Evolutionary conservation across 1,284 basidiomycete species (phyloP).

Genomic region (Boletus semigastroideus): DNA sequence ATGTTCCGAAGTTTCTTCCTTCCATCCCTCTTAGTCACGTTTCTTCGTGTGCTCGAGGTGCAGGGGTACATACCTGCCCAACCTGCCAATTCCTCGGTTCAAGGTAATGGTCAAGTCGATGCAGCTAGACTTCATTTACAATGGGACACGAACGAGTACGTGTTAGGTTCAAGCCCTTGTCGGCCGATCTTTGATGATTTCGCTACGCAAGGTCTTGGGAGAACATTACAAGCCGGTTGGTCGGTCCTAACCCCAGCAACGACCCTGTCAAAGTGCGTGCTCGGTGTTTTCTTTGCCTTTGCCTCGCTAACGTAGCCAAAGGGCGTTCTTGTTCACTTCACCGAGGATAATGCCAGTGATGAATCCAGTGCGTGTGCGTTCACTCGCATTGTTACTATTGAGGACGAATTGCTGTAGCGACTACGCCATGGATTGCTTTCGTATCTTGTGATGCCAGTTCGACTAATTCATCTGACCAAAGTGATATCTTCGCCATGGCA

Average conservation of each 20-base stretch:
- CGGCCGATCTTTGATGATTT: slow-evolving; percentile 8
- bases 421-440: slow-evolving; percentile 87
- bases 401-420: slow-evolving; percentile 41
- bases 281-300: not conserved
- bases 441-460: slow-evolving; percentile 79
- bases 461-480: slow-evolving; percentile 53
- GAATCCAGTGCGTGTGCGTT: slow-evolving; percentile 35
- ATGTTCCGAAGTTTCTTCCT: not conserved
- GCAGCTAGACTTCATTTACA: slow-evolving; percentile 57
- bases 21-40: slow-evolving; percentile 10
- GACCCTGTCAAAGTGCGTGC: slow-evolving; percentile 53
- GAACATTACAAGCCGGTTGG: slow-evolving; percentile 59
- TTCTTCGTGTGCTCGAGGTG: slow-evolving; percentile 10
- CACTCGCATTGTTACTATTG: slow-evolving; percentile 6
- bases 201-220: slow-evolving; percentile 43
- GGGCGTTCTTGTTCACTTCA: slow-evolving; percentile 80
- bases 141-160: slow-evolving; percentile 59
- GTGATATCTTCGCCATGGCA: slow-evolving; percentile 81
- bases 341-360: slow-evolving; percentile 51
- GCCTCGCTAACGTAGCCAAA: slow-evolving; percentile 28
- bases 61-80: slow-evolving; percentile 67
- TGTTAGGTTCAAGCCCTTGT: not conserved
- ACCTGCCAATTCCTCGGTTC: slow-evolving; percentile 65
- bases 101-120: slow-evolving; percentile 53
- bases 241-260: slow-evolving; percentile 41